Conservation (phyloP, 2,329 filamentous ascomycete species). For the Parafenestella ontariensis region DNA sequence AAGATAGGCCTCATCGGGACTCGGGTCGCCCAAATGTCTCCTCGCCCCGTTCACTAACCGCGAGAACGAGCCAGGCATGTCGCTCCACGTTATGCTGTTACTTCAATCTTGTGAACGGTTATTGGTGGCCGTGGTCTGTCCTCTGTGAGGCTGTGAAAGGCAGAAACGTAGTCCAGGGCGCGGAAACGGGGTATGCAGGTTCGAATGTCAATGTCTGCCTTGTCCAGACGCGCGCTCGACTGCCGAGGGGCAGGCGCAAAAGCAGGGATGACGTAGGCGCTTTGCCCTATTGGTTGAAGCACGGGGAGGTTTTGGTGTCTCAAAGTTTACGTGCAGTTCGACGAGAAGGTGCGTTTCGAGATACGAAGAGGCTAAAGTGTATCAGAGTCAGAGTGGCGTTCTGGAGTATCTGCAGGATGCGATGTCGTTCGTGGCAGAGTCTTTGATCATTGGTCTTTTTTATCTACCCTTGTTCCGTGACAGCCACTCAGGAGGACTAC, state of each 20-base stretch:
- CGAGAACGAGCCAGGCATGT: constrained; percentile 31
- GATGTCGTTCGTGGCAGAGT: background rate
- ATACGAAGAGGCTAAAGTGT: background rate
- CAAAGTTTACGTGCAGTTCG: background rate
- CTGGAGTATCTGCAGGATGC: background rate
- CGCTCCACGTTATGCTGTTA: constrained; percentile 5
- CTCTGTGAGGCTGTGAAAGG: background rate
- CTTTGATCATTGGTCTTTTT: background rate
- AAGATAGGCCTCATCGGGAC: constrained; percentile 72
- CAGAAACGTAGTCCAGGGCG: constrained; percentile 1
- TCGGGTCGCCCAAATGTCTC: constrained; percentile 39
- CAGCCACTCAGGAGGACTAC: background rate
- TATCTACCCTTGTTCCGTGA: background rate
- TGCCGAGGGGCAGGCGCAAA: constrained; percentile 10
- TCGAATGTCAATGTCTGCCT: constrained; percentile 19
- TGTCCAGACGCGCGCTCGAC: constrained; percentile 14
- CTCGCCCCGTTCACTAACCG: constrained; percentile 35
- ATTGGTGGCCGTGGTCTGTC: constrained; percentile 3
- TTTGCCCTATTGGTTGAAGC: constrained; percentile 15
- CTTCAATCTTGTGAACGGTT: background rate
- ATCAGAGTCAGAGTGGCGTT: background rate
- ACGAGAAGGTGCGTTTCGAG: background rate
- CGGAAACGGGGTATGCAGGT: constrained; percentile 12
- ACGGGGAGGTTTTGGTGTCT: background rate
- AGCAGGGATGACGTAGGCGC: constrained; percentile 26